Evolutionary conservation across 768 basidiomycete genomes (phyloP), one percentile per base, ranked within the genome.

Genomic region (Rhizopogon sp.): DNA sequence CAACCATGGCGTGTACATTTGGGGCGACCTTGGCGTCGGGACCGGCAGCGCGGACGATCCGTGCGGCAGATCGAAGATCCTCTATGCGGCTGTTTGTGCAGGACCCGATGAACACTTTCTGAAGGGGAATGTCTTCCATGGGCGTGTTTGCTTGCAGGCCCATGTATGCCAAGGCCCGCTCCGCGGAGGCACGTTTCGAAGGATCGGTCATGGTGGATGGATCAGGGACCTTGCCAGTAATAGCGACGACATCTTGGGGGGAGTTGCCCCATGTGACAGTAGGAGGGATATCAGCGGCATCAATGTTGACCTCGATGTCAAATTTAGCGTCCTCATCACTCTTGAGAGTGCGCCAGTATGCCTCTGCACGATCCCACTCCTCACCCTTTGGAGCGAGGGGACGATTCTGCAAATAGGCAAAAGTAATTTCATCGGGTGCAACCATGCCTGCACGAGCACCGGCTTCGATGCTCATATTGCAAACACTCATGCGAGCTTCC

Each of bases 401-500:
- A 44, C 91, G 84, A 47, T 84, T 81, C 54, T 80, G 81, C 58
- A 95, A 84, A 70, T 95, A 95, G 31, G 80, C 77, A 65, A 94
- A 93, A 10, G 93, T 95, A 56, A 85, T 75, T 28, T 93, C 87
- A 66, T 95, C 93, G 1, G 93, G 92, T 16, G 90, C 92, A 55
- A 95, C 80, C 91, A 95, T 93, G 50, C 92, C 92, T 10, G 93
- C 93, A 63, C 93, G 83, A 61, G 93, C 93, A 63, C 93, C 93
- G 54, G 86, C 93, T 70, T 95, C 93, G 65, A 95, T 94, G 56
- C 91, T 93, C 93, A 95, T 94, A 73, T 95, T 95, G 74, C 92
- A 93, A 58, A 85, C 85, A 63, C 86, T 89, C 88, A 89, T 92
- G 49, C 92, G 84, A 39, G 88, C 90, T 69, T 95, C 93, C 89